Base-by-base conservation (phyloP, 768 basidiomycete genomes). In the Tephrocybe sp. region DNA sequence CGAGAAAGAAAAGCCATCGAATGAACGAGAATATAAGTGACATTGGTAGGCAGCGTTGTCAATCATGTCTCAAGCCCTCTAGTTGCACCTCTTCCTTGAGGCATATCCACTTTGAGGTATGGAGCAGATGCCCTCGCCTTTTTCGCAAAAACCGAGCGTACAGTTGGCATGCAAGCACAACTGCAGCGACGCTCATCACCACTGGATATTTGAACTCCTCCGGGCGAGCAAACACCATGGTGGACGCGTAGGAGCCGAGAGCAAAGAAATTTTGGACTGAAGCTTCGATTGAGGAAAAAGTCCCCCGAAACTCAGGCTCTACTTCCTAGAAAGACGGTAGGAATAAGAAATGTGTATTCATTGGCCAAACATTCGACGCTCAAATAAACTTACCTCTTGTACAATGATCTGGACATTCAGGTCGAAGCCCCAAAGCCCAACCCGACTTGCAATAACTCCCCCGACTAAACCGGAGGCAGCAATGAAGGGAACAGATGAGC, bases 401-500 rank as follows among this genome's bases (percentile, higher is more conserved):
- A 66, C 54, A 32, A 66, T 58, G 6, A 59, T 48, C 45, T 67
- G 66, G 3, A 55, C 61, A 35, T 59, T 58, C 16, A 67, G 58
- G 47, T 67, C 65, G 30, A 66, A 67, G 9, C 65, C 65, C 66
- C 66, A 66, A 12, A 67, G 55, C 11, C 66, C 65, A 10, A 65
- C 39, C 5, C 66, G 57, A 43, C 65, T 66, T n/a, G 59, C 35
- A 19, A 62, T 61, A 9, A 62, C 60, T 16, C 54, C 59, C 11
- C 42, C 62, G 12, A 65, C 54, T 2, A 67, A 48, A 10, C 57
- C 59, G 3, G 49, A 40, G 5, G 57, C 57, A 22, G 53, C 61
- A 10, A 52, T 11, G 16, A 53, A 33, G 19, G 56, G 58, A 0
- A 49, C 38, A 31, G 42, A 16, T 2, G 48, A 40, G n/a, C 41